Base-by-base conservation (phyloP, 2,329 filamentous ascomycete genomes). In the Pseudogymnoascus sp. region DNA sequence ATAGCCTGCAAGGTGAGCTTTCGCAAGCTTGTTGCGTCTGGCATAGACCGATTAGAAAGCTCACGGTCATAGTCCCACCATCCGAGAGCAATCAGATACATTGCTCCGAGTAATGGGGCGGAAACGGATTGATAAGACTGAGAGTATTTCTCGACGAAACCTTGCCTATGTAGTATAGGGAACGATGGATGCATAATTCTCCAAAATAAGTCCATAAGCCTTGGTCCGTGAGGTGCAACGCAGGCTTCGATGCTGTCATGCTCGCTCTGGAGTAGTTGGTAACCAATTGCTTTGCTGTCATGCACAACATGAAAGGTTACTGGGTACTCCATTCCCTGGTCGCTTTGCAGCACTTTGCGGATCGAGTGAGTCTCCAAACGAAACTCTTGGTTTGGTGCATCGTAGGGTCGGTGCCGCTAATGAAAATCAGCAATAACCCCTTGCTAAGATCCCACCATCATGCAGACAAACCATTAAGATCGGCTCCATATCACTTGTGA, bases 41-140 rank as follows among this genome's bases (percentile, higher is more conserved):
- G 78, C 62, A 79, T 78, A 3, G 74, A 71, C 10, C 71, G 70
- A 5, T 75, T 70, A 16, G 79, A 77, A 10, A 87, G 75, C 4
- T 79, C 76, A 64, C 80, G 78, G 68, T 84, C 82, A 66, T 84
- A 84, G 1, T 80, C 74, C 77, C 83, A 85, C 77, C 84, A 87
- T 68, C 84, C 81, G 12, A 85, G 76, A 1, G 84, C 83, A n/a
- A 86, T 75, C 8, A 86, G 77, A 68, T 87, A 87, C 14, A 87
- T 82, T 2, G 84, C 82, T 3, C 82, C 83, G 3, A 87, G 72
- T 0, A 86, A 73, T 8, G 83, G 81, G 1, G 84, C 82, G 0
- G 83, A 82, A 65, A 87, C 82, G 66, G 85, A 82, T 40, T 79
- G 77, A 66, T 84, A 81, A 0, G 81, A 82, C 10, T 80, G 75